phyloP scores from a whole-genome alignment of 73 alveolate genomes.

The Paramecium sexaurelia region DNA sequence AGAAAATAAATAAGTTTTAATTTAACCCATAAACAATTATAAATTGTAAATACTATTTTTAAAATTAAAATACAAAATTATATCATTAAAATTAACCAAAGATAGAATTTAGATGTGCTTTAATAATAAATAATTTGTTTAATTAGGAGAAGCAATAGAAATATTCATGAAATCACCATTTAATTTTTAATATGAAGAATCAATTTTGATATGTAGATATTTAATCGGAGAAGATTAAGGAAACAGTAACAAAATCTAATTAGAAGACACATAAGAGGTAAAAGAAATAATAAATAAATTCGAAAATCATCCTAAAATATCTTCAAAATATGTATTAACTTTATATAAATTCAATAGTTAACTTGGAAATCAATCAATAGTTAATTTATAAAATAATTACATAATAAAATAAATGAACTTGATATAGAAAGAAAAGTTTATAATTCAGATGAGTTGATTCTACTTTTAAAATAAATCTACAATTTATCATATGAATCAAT shows the following conservation, averaged over 20 bases:
- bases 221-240: conserved; percentile 25
- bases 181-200: background rate
- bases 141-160: background rate
- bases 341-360: background rate
- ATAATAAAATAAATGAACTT: background rate
- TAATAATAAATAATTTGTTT: background rate
- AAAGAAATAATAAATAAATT: background rate
- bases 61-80: background rate
- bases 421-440: background rate
- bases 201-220: background rate
- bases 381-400: background rate
- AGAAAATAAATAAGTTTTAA: background rate
- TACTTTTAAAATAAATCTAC: background rate
- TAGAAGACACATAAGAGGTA: conserved; percentile 23
- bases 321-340: background rate
- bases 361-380: background rate
- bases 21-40: background rate
- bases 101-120: background rate
- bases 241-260: background rate
- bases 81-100: background rate
- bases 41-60: background rate
- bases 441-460: background rate
- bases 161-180: background rate
- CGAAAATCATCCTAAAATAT: background rate
- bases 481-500: background rate